Base-by-base conservation (phyloP, 2,329 filamentous ascomycete species). In the Apiospora rasikravindrae region DNA sequence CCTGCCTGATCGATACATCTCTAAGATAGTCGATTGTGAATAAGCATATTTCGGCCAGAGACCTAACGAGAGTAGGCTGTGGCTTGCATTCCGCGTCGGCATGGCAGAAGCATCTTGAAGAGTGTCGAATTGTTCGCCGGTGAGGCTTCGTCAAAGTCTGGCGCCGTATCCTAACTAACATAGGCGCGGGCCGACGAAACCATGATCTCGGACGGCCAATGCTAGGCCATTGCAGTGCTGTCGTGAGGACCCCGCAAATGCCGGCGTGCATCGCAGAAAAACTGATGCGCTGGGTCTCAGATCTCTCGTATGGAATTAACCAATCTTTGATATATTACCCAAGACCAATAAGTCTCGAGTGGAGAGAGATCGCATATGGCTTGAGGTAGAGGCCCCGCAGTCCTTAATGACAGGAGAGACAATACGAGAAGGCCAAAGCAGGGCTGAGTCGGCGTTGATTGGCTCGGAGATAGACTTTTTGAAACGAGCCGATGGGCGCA, bases 401-500 rank as follows among this genome's bases (percentile, higher is more conserved):
- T n/a, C 37, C 19, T 19, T 49, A 49, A 49, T 49, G 57, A 40
- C 19, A 40, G 53, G 24, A 14, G 1, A 61, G 16, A 40, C n/a
- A 64, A 64, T 64, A 64, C 57, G 57, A 64, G 57, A 64, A 64
- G 57, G 57, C 33, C 57, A 40, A 64, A 64, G 57, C 57, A 64
- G 40, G 57, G 57, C 57, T 64, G 57, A 33, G 8, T n/a, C n/a
- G n/a, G 57, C 14, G 57, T 40, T 64, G 57, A 64, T 64, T 64
- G 57, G 57, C 22, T 22, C 33, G 33, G 33, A 13, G 29, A 22
- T 40, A 4, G 57, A 37, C 57, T 64, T 64, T 64, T 64, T 64
- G 57, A 64, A 64, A 64, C 57, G 29, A 64, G 57, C 57, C 29
- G 57, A 64, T 40, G 57, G 57, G 57, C 57, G 57, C 57, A 24